Evolutionary conservation across 305 asterid species (phyloP).

Genomic region (Caryopteris hybrid): DNA sequence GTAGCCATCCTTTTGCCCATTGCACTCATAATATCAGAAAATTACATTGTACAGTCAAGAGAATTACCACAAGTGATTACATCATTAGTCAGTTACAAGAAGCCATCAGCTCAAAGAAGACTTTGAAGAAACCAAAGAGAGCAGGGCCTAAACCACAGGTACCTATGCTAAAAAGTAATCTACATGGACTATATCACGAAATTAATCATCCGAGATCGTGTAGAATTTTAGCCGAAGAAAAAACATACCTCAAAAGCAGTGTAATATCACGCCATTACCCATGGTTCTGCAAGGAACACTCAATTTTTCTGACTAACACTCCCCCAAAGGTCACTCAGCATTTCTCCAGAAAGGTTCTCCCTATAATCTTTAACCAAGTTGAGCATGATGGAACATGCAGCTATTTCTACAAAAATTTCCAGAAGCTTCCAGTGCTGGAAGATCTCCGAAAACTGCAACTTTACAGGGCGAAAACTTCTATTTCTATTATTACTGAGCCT

Average conservation of each 20-base stretch:
- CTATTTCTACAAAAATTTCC: conserved; percentile 26
- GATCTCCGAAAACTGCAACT: conserved; percentile 8
- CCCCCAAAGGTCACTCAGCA: not conserved
- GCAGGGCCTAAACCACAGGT: not conserved
- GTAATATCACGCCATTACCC: not conserved
- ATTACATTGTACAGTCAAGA: not conserved
- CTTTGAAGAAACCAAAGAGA: not conserved
- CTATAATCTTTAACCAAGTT: not conserved
- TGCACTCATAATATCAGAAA: not conserved
- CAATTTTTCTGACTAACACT: not conserved
- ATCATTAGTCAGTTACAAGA: not conserved
- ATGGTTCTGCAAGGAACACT: not conserved
- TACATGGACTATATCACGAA: not conserved
- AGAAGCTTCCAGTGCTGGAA: not conserved
- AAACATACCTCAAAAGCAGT: not conserved
- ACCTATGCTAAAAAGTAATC: no score
- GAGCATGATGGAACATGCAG: not conserved
- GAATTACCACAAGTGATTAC: not conserved
- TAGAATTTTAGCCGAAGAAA: not conserved
- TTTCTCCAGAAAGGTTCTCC: not conserved
- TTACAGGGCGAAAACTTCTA: not conserved
- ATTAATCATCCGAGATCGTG: conserved; percentile 1
- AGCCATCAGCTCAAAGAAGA: not conserved
- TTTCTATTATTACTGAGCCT: conserved; percentile 28
- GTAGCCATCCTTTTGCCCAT: not conserved